Evolutionary conservation across 2,329 filamentous ascomycete genomes (phyloP).

Genomic region (Exophiala calicioides): DNA sequence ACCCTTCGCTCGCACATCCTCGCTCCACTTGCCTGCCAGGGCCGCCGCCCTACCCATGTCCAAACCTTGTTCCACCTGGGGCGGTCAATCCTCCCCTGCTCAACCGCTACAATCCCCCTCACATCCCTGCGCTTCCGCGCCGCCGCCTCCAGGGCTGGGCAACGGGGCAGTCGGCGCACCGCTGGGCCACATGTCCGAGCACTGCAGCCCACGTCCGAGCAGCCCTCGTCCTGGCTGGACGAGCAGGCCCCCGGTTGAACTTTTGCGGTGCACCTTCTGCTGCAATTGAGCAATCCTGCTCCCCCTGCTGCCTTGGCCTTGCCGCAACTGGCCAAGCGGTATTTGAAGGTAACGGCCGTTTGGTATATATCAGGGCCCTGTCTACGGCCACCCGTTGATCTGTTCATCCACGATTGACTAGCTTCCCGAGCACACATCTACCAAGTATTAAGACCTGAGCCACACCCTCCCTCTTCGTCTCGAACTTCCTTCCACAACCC

Average conservation of each 20-base stretch:
- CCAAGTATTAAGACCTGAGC: conserved; percentile 23
- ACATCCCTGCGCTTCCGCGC: conserved; percentile 11
- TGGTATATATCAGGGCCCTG: conserved; percentile 24
- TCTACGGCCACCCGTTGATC: conserved; percentile 21
- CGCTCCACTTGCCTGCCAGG: conserved; percentile 3
- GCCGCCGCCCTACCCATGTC: conserved; percentile 6
- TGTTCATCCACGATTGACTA: conserved; percentile 22
- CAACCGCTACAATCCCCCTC: conserved; percentile 3
- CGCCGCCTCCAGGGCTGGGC: conserved; percentile 18
- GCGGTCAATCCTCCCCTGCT: conserved; percentile 20
- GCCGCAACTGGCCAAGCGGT: conserved; percentile 18
- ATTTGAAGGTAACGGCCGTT: conserved; percentile 18
- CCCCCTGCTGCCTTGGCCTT: conserved; percentile 14
- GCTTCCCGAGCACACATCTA: conserved; percentile 13
- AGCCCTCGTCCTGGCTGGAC: too few species aligned
- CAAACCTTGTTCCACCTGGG: conserved; percentile 10
- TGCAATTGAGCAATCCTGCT: conserved; percentile 3
- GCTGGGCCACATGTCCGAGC: too few species aligned
- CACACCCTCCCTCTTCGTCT: conserved; percentile 13
- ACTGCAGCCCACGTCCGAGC: conserved; percentile 6
- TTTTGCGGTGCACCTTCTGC: conserved; percentile 24
- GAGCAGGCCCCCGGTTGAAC: conserved; percentile 22
- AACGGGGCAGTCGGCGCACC: too few species aligned
- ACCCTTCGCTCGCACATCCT: conserved; percentile 9
- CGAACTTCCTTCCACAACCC: conserved; percentile 2